A percentile compares a stretch with the other conserved stretches of the same genome.
Conservation (phyloP, 2,329 filamentous ascomycete genomes). For the Epichloe baconii region DNA sequence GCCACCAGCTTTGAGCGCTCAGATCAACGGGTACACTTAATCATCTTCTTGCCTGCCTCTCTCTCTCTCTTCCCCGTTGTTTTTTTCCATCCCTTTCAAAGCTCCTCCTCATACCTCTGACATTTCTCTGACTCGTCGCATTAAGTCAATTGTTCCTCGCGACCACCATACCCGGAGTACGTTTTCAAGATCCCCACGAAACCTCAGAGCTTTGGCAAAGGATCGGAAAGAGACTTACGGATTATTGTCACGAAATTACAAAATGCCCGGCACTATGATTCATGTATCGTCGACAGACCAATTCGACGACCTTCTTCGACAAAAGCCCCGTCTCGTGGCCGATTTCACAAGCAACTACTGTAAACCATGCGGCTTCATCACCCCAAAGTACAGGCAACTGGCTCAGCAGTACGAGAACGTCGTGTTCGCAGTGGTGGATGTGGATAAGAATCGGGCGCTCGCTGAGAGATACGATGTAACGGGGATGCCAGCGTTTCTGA, state of each 20-base stretch:
- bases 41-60: not conserved
- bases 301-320: slow-evolving; percentile 38
- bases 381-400: slow-evolving; percentile 45
- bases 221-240: too few species aligned
- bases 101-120: not conserved
- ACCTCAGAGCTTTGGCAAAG: too few species aligned
- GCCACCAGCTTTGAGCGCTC: not conserved
- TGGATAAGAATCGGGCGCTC: slow-evolving; percentile 67
- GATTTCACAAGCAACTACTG: slow-evolving; percentile 72
- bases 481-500: slow-evolving; percentile 84
- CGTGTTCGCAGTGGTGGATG: slow-evolving; percentile 81
- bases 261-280: not conserved
- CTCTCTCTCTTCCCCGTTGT: not conserved
- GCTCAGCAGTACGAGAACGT: slow-evolving; percentile 38
- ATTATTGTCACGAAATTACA: not conserved
- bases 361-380: slow-evolving; percentile 86
- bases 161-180: too few species aligned
- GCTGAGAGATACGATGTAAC: slow-evolving; percentile 66
- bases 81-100: too few species aligned
- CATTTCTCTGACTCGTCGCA: not conserved
- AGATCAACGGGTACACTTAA: not conserved
- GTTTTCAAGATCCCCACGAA: too few species aligned
- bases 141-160: too few species aligned
- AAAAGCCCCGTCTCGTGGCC: slow-evolving; percentile 49
- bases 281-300: slow-evolving; percentile 20